phyloP scores from a whole-genome alignment of 2,329 filamentous ascomycete species.

The Penicillium hordei region DNA sequence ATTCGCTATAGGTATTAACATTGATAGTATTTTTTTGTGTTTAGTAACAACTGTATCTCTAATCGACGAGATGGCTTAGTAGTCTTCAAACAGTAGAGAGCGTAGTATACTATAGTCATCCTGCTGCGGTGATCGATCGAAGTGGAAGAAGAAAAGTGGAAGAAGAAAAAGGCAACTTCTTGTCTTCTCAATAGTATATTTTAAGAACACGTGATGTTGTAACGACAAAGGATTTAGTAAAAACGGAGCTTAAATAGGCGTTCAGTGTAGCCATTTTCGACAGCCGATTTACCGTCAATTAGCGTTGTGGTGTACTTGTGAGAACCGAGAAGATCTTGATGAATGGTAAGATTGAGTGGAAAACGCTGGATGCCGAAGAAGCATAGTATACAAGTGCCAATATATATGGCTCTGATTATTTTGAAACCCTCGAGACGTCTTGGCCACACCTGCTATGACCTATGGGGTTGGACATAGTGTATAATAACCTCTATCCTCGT shows the following conservation, averaged over 20 bases:
- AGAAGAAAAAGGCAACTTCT: too few relatives aligned
- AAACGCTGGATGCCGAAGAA: not conserved
- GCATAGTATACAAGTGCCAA: conserved; percentile 4
- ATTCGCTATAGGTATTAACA: too few relatives aligned
- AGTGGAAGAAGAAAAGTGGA: too few relatives aligned
- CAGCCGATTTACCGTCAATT: not conserved
- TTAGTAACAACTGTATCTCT: too few relatives aligned
- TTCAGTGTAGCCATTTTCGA: not conserved
- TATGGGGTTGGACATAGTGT: not conserved
- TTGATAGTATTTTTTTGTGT: too few relatives aligned
- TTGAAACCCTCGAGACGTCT: not conserved
- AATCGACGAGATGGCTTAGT: too few relatives aligned
- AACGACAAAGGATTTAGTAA: not conserved
- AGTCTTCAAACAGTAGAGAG: too few relatives aligned
- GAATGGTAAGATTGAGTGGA: not conserved
- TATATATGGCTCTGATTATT: not conserved
- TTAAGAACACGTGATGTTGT: not conserved
- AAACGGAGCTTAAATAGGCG: not conserved
- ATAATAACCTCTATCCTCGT: not conserved
- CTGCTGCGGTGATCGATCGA: too few relatives aligned
- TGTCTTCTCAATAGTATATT: too few relatives aligned
- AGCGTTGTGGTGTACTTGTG: not conserved
- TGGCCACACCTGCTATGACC: not conserved
- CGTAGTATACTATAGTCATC: too few relatives aligned
- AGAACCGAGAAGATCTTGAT: not conserved